A percentile compares a stretch with the other conserved stretches of the same genome.
phyloP scores from a whole-genome alignment of 306 rosid genomes.

The Delonix regia region DNA sequence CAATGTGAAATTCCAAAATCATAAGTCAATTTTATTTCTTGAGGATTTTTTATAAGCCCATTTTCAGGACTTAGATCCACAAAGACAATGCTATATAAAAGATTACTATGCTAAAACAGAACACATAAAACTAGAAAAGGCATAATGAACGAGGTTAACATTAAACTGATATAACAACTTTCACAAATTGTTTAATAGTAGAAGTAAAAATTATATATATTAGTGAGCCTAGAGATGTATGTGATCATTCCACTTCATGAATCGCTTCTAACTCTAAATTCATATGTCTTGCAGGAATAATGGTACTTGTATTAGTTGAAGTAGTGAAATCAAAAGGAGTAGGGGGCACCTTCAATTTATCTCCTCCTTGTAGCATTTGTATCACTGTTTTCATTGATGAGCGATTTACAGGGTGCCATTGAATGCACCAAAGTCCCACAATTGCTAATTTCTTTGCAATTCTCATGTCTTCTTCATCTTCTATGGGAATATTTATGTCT shows the following conservation, averaged over 20 bases:
- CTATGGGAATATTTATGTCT: neutral
- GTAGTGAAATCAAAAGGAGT: neutral
- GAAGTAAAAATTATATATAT: too few relatives aligned
- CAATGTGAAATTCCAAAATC: too few relatives aligned
- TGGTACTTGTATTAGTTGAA: neutral
- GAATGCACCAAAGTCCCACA: constrained; percentile 42
- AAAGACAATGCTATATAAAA: neutral
- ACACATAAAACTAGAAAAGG: neutral
- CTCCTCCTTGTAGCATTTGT: constrained; percentile 33
- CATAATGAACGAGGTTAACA: neutral
- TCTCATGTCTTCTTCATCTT: neutral
- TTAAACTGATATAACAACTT: neutral
- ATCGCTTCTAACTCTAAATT: neutral
- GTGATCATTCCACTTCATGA: neutral
- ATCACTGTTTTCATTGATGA: constrained; percentile 32
- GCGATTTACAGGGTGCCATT: constrained; percentile 20
- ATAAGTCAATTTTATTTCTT: too few relatives aligned
- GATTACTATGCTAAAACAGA: neutral
- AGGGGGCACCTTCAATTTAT: neutral
- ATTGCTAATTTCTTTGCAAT: constrained; percentile 36
- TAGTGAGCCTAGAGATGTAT: too few relatives aligned
- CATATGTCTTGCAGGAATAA: neutral
- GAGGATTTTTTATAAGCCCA: too few relatives aligned
- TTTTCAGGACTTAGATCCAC: too few relatives aligned
- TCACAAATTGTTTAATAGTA: neutral